phyloP scores from a whole-genome alignment of 75 land plant species.

The Sequoia sempervirens region DNA sequence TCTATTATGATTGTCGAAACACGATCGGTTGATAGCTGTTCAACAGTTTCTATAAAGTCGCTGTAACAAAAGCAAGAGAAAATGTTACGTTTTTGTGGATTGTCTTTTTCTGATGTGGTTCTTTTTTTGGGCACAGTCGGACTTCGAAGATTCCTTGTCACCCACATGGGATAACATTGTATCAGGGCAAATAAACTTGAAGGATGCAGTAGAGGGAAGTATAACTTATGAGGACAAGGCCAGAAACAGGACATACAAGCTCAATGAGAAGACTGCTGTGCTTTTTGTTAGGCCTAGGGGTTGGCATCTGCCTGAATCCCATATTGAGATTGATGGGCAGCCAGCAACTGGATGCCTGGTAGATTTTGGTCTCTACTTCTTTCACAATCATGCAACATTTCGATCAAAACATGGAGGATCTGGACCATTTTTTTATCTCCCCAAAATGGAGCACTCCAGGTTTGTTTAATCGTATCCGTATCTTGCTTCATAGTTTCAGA shows the following conservation, averaged over 20 bases:
- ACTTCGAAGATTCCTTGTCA: slow-evolving; percentile 88
- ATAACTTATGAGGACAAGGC: slow-evolving; percentile 71
- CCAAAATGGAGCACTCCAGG: slow-evolving; percentile 98
- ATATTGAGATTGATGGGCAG: slow-evolving; percentile 82
- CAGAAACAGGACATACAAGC: slow-evolving; percentile 75
- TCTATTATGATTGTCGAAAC: background rate
- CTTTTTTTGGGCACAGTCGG: slow-evolving; percentile 52
- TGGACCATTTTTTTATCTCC: slow-evolving; percentile 96
- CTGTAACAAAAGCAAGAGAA: background rate
- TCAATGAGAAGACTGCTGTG: slow-evolving; percentile 69
- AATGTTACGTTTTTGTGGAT: background rate
- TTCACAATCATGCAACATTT: slow-evolving; percentile 65
- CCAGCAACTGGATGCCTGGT: slow-evolving; percentile 86
- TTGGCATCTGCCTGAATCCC: slow-evolving; percentile 88
- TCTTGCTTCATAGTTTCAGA: background rate
- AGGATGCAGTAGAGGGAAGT: slow-evolving; percentile 76
- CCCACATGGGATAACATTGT: slow-evolving; percentile 93
- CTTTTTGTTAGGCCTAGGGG: slow-evolving; percentile 87
- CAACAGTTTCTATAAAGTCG: background rate
- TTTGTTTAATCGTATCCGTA: background rate
- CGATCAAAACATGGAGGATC: slow-evolving; percentile 53
- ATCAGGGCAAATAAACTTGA: slow-evolving; percentile 75
- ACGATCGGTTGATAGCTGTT: background rate
- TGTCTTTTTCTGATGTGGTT: background rate
- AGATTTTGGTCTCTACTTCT: slow-evolving; percentile 92